Evolutionary conservation across 768 basidiomycete genomes (phyloP), one percentile per base, ranked within the genome.

Genomic region (Termitomyces titanicus): DNA sequence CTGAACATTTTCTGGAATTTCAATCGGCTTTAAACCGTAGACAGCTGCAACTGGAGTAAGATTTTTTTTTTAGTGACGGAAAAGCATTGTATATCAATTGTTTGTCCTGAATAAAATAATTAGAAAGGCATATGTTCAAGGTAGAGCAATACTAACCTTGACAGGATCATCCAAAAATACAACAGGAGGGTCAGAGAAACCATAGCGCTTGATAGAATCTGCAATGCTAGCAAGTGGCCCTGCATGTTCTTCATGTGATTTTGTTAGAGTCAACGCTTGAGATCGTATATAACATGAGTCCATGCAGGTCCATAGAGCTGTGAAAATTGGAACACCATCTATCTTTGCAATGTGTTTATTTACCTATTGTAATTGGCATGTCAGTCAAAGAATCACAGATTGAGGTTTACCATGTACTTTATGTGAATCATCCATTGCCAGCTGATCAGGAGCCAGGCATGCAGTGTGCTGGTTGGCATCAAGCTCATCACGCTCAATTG

Each of bases 251-350:
- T 40, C 51, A 18, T 52, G 66, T 0, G 64, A 48, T 47, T 68
- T 68, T 0, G 66, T 68, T 5, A 66, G 46, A 0, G 65, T 63
- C 3, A 67, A 50, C 0, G 56, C 57, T 40, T 67, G 66, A 0
- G 54, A 47, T 5, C 60, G 50, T 10, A 67, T 67, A 22, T 59
- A 66, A 1, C 42, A 18, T 5, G 57, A 47, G 35, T 51, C 47
- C 66, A 68, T 66, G 58, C 62, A 66, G 3, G 64, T 66, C 65
- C 65, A 66, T 24, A 66, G 25, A 1, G 65, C 65, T 20, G 49
- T 45, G 39, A 65, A 64, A 8, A 66, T 37, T 2, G 62, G 55
- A 22, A 64, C 56, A 17, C 62, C 63, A 35, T 66, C 57, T 11
- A 59, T 20, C 20, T 61, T 67, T 0, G 63, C 63, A 37, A 67